Base-by-base conservation (phyloP, 106 monocot species). In the Dendrobium chrysotoxum region DNA sequence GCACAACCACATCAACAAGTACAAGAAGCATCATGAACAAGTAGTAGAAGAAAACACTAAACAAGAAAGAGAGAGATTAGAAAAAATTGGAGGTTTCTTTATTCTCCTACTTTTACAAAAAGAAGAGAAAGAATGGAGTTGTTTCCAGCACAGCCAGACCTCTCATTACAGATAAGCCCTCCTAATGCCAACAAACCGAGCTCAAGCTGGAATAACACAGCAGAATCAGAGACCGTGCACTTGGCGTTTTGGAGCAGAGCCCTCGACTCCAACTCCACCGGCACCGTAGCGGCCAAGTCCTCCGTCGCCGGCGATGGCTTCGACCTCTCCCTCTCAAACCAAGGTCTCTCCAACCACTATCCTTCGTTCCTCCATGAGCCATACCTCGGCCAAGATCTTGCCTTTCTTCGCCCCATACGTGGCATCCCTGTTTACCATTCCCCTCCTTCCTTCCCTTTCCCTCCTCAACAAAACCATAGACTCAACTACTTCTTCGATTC, bases 371-470 rank as follows among this genome's bases (percentile, higher is more conserved):
- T 45, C 55, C 88, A 75, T 66, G 53, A 58, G 5, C 79, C n/a
- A 10, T 44, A 20, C 17, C 80, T 53, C 23, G 26, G n/a, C 64
- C 84, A 77, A 41, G 84, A 80, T 31, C 74, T 85, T 30, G 73
- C 67, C 26, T 42, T 68, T 50, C 83, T 75, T 70, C 67, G 79
- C 66, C 90, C 90, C 25, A 91, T 91, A n/a, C 84, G 91, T 76
- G 91, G 91, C 17, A 88, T 91, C 46, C 91, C 91, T 1, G 78
- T 91, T n/a, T 91, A 90, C 79, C 85, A 77, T 17, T n/a, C 84
- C 79, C 28, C 82, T 46, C 83, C 82, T 40, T 38, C 45, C 10
- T 39, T 17, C 0, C 74, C 26, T 46, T 15, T n/a, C 54, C 73
- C 55, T 18, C 80, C 65, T 9, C 13, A 39, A 39, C 81, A 16